Percentiles rank a stretch among this genome's conserved stretches.
These are phyloP conservation scores for Phellopilus nigrolimitatus DNA, from an alignment of 1,284 basidiomycete species.

Conservation along the genomic window DNA sequence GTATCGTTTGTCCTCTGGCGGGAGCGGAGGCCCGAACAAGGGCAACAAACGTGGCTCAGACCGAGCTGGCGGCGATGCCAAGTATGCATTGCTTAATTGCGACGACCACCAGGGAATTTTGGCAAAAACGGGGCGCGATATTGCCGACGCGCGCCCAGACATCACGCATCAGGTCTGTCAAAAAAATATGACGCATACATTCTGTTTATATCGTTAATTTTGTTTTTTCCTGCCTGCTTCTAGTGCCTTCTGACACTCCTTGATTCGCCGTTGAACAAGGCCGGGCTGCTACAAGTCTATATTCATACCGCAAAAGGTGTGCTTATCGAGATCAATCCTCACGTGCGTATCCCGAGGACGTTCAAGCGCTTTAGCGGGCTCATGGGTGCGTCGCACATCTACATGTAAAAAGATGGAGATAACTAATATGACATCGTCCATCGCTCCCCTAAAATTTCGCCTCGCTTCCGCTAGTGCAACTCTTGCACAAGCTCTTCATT, in stretches of 20 bases:
- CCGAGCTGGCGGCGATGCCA: slow-evolving; percentile 71
- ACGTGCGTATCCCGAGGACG: slow-evolving; percentile 94
- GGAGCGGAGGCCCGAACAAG: slow-evolving; percentile 35
- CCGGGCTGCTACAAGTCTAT: slow-evolving; percentile 94
- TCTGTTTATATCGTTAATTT: too few relatives aligned
- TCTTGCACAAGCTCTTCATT: slow-evolving; percentile 94
- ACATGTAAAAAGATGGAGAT: too few relatives aligned
- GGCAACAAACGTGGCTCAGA: slow-evolving; percentile 48
- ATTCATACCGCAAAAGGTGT: slow-evolving; percentile 97
- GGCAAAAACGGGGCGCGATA: slow-evolving; percentile 96
- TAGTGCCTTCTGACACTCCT: slow-evolving; percentile 94
- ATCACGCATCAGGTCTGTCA: slow-evolving; percentile 99
- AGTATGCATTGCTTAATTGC: slow-evolving; percentile 97
- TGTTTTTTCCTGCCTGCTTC: slow-evolving; percentile 13
- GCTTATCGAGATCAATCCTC: slow-evolving; percentile 97
- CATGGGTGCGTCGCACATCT: slow-evolving; percentile 72
- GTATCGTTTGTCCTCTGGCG: slow-evolving; percentile 73
- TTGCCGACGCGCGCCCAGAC: slow-evolving; percentile 96
- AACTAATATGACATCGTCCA: too few relatives aligned
- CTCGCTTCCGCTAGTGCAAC: slow-evolving; percentile 65
- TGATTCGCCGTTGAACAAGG: slow-evolving; percentile 98
- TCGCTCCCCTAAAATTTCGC: slow-evolving; percentile 1
- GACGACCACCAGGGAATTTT: slow-evolving; percentile 99
- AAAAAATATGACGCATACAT: slow-evolving; percentile 3
- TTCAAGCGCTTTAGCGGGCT: slow-evolving; percentile 98